Percentiles rank a stretch among this genome's conserved stretches.
Evolutionary conservation across 1,139 yeast species (phyloP).

Genomic region (Sugiyamaella xylanicola): DNA sequence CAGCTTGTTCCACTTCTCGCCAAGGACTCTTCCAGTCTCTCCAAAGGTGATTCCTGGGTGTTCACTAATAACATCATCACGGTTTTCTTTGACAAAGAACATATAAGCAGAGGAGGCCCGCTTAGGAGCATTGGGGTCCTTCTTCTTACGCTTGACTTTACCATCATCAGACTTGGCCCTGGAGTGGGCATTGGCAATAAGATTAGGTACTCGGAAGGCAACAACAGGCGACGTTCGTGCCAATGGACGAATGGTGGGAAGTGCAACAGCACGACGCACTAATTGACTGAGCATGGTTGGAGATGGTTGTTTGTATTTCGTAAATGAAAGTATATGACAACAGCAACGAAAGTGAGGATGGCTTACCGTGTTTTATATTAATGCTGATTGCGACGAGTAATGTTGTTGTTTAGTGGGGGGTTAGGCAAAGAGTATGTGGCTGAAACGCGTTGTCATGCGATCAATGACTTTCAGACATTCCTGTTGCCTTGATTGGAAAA

Average conservation of each 20-base stretch:
- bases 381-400: background rate
- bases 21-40: constrained; percentile 56
- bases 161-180: constrained; percentile 22
- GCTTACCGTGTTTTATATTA: background rate
- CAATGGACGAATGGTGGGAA: too few species aligned
- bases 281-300: background rate
- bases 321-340: background rate
- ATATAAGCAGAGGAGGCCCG: constrained; percentile 97
- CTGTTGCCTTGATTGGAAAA: background rate
- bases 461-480: background rate
- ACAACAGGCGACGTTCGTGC: too few species aligned
- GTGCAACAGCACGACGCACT: background rate
- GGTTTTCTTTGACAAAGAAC: constrained; percentile 97
- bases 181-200: background rate
- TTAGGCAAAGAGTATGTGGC: background rate
- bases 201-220: background rate
- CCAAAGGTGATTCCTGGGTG: constrained; percentile 94
- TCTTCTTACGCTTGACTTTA: constrained; percentile 35
- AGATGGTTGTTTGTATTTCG: background rate
- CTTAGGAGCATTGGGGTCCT: constrained; percentile 97
- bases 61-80: constrained; percentile 91
- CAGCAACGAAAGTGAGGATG: background rate
- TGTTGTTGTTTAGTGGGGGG: background rate
- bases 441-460: constrained; percentile 2
- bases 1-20: constrained; percentile 95